phyloP scores from a whole-genome alignment of 495 filamentous ascomycete species.

The Penicillium bovifimosum region DNA sequence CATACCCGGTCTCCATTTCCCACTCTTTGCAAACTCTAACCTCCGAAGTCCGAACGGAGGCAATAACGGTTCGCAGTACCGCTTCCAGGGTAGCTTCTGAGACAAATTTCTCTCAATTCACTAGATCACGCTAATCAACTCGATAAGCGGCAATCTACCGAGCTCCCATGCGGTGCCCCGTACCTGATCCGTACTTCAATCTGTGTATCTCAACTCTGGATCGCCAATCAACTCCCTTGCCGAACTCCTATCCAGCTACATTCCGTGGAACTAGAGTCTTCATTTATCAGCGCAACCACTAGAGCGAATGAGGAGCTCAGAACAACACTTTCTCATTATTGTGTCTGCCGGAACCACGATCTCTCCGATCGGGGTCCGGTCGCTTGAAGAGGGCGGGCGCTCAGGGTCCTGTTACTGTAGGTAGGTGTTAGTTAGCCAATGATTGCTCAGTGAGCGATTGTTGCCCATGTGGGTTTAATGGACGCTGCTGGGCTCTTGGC shows the following conservation, averaged over 20 bases:
- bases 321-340: neutral
- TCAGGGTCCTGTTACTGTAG: too few species aligned
- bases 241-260: neutral
- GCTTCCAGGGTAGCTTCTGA: neutral
- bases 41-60: neutral
- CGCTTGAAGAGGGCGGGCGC: too few species aligned
- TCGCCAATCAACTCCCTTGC: neutral
- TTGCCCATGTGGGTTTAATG: too few species aligned
- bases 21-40: neutral
- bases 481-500: too few species aligned
- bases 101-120: neutral
- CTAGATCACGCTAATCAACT: neutral
- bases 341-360: neutral
- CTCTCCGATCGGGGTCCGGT: too few species aligned
- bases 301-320: neutral
- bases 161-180: neutral
- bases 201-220: neutral
- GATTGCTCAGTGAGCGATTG: too few species aligned
- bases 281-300: neutral
- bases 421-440: too few species aligned
- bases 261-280: too few species aligned
- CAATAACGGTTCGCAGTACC: neutral
- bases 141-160: too few species aligned
- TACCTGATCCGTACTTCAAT: neutral
- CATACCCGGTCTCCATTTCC: neutral